Conservation (phyloP, 192 early-diverging fungal species). For the Dimargaris verticillata region DNA sequence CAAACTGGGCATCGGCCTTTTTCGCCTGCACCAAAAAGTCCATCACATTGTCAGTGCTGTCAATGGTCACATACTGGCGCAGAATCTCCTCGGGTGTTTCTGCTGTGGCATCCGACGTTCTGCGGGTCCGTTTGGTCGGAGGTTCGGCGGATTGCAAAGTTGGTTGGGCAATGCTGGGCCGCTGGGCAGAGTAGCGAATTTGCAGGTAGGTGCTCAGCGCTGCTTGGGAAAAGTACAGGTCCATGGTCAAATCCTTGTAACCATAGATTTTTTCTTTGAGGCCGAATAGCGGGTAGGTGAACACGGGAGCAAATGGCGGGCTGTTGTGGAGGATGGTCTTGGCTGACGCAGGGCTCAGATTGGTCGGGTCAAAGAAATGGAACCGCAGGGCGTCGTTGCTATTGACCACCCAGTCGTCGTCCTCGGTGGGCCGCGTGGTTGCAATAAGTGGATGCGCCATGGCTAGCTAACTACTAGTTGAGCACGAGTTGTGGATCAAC, state of each 20-base stretch:
- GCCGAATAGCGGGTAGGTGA: constrained; percentile 81
- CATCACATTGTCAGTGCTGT: neutral
- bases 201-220: neutral
- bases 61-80: neutral
- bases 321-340: neutral
- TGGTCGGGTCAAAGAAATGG: neutral
- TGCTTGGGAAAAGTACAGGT: constrained; percentile 17
- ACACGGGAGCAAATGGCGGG: constrained; percentile 52
- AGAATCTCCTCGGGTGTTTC: neutral
- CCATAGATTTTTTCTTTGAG: constrained; percentile 77
- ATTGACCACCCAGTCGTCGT: neutral
- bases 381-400: constrained; percentile 4
- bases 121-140: neutral
- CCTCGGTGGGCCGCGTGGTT: too few relatives aligned
- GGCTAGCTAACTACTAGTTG: too few relatives aligned
- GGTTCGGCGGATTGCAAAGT: neutral
- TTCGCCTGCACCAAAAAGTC: neutral
- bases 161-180: neutral
- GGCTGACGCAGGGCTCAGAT: too few relatives aligned
- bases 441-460: too few relatives aligned
- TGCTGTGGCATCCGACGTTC: neutral
- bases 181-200: neutral
- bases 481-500: too few relatives aligned
- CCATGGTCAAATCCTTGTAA: constrained; percentile 65
- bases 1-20: constrained; percentile 28